These are phyloP conservation scores for Trichoderma asperelloides DNA, from an alignment of 495 filamentous ascomycete genomes.

Conservation along the genomic window DNA sequence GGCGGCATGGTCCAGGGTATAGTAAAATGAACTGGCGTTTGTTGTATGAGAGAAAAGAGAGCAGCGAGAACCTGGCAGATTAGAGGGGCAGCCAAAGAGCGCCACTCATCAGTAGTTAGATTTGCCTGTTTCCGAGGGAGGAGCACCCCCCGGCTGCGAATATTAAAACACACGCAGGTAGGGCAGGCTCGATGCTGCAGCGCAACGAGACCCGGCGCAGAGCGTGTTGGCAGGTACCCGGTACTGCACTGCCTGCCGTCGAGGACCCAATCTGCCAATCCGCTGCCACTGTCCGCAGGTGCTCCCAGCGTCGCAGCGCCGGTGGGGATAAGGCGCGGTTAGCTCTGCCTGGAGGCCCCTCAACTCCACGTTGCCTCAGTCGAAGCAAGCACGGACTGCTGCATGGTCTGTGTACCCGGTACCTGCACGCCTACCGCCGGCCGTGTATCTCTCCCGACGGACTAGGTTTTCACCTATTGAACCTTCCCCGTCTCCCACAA, in stretches of 20 bases:
- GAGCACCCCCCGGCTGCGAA: neutral
- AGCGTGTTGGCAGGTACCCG: too few relatives aligned
- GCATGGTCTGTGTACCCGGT: neutral
- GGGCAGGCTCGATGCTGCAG: neutral
- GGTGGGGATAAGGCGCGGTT: neutral
- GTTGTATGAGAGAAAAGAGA: conserved; percentile 1
- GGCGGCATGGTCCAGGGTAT: neutral
- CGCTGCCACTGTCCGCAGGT: too few relatives aligned
- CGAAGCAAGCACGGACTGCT: neutral
- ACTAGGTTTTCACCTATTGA: neutral
- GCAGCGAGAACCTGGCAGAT: neutral
- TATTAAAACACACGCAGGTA: neutral
- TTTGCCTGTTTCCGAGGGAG: neutral
- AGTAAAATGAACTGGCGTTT: neutral
- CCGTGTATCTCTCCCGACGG: neutral
- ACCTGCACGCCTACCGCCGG: too few relatives aligned
- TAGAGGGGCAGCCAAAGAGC: neutral
- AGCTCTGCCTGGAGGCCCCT: neutral
- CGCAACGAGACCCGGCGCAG: too few relatives aligned
- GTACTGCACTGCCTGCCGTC: too few relatives aligned
- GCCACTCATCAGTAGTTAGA: conserved; percentile 6
- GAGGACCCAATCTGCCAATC: too few relatives aligned
- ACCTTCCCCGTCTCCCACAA: neutral
- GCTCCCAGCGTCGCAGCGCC: too few relatives aligned
- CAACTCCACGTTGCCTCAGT: neutral